Percentiles rank a stretch among this genome's conserved stretches.
These are phyloP conservation scores for Taphrina populina DNA, from an alignment of 1,139 yeast genomes.

Conservation along the genomic window DNA sequence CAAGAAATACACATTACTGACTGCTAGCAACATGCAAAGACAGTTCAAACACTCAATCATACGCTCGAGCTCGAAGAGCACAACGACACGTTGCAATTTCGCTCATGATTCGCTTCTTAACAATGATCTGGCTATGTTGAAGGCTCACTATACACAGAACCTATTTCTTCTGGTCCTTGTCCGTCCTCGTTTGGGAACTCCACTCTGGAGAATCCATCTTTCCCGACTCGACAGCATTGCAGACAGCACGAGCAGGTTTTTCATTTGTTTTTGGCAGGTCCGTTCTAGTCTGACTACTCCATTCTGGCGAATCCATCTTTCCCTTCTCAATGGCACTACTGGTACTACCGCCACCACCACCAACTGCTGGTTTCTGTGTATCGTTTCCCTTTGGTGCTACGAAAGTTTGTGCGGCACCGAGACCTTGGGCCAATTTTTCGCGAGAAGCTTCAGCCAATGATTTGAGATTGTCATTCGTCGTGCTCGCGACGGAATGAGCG, in stretches of 20 bases:
- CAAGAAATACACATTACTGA: too few species aligned
- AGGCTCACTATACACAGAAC: too few species aligned
- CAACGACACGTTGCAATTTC: too few species aligned
- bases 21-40: too few species aligned
- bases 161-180: too few species aligned
- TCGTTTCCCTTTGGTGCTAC: too few species aligned
- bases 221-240: slow-evolving; percentile 15
- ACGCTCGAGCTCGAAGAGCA: too few species aligned
- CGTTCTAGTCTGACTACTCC: slow-evolving; percentile 20
- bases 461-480: background rate
- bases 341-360: too few species aligned
- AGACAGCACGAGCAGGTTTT: slow-evolving; percentile 5
- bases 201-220: slow-evolving; percentile 12
- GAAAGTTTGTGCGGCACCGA: slow-evolving; percentile 6
- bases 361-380: too few species aligned
- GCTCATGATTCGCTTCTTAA: too few species aligned
- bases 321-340: slow-evolving; percentile 17
- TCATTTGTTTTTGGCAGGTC: slow-evolving; percentile 5
- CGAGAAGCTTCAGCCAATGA: background rate
- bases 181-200: slow-evolving; percentile 13
- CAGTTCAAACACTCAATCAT: too few species aligned
- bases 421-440: slow-evolving; percentile 1
- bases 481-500: slow-evolving; percentile 2
- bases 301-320: slow-evolving; percentile 7
- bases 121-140: too few species aligned